These are phyloP conservation scores for Proliferodiscus dingleyae DNA, from an alignment of 2,329 filamentous ascomycete species.

Conservation along the genomic window DNA sequence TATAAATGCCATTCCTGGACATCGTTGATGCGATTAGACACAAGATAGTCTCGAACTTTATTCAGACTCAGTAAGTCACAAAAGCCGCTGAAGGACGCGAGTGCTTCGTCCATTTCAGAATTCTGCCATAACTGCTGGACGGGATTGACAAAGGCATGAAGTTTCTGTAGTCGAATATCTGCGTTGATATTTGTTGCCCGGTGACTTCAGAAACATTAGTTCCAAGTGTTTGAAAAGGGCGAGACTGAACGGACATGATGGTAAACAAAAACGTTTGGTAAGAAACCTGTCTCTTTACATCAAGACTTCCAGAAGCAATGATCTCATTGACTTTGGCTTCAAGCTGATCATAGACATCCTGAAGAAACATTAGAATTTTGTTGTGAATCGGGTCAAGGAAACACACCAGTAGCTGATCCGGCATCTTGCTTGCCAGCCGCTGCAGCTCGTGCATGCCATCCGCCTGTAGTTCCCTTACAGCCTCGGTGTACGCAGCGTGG, in stretches of 20 bases:
- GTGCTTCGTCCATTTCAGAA: conserved; percentile 58
- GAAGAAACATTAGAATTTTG: conserved; percentile 16
- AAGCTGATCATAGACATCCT: conserved; percentile 80
- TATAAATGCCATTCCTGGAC: conserved; percentile 79
- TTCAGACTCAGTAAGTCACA: conserved; percentile 74
- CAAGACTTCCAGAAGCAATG: conserved; percentile 64
- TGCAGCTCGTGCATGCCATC: conserved; percentile 85
- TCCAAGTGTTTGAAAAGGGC: neutral
- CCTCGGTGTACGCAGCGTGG: conserved; percentile 72
- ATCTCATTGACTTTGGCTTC: conserved; percentile 79
- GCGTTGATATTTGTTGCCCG: conserved; percentile 72
- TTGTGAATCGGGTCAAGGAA: neutral
- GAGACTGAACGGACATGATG: conserved; percentile 58
- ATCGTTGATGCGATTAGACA: conserved; percentile 65
- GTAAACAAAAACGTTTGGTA: conserved; percentile 91
- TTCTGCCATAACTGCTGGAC: conserved; percentile 77
- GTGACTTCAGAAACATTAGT: conserved; percentile 52
- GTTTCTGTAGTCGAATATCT: conserved; percentile 62
- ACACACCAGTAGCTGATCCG: conserved; percentile 70
- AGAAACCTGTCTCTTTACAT: conserved; percentile 79
- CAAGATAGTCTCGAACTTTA: conserved; percentile 75
- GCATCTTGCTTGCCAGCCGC: conserved; percentile 82
- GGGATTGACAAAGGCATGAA: conserved; percentile 76
- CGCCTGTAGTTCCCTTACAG: conserved; percentile 81
- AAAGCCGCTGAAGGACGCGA: conserved; percentile 75